Base-by-base conservation (phyloP, 371 early-diverging fungal species). In the Rhizopus stolonifer region DNA sequence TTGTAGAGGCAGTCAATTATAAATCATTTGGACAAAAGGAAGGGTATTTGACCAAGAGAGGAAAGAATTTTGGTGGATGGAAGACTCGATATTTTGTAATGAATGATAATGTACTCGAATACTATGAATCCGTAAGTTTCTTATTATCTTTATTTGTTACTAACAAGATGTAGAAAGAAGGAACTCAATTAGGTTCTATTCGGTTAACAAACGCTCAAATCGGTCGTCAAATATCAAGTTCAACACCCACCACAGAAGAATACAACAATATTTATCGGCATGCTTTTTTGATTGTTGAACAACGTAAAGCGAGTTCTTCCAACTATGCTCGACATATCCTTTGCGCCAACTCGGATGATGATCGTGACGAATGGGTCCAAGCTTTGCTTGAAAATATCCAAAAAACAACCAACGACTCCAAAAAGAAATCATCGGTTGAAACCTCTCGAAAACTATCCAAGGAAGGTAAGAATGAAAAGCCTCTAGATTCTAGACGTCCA, bases 41-140 rank as follows among this genome's bases (percentile, higher is more conserved):
- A 69, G 94, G 94, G 0, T 89, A 85, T 54, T 69, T 93, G 43
- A 83, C 85, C 36, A 93, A 93, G 63, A 81, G 86, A 66, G 93
- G 92, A 29, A 91, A 90, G 64, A 89, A 85, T 69, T 91, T 91
- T 84, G 92, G 92, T 40, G 88, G 89, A 8, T 92, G 93, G 91
- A 93, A 94, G 63, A 77, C 86, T 31, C 78, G 93, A 40, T 93
- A 85, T 69, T 94, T 90, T 70, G 79, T 83, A 18, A 70, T 87
- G 38, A 76, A 79, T 44, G 74, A 72, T 22, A 74, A 76, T 1
- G 58, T 82, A 7, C 66, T 93, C 31, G 87, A 91, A 52, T 93
- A 90, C 61, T 88, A 80, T 61, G 91, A 91, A 67, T 72, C 76
- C 18, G 82, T 81, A 73, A 70, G 72, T 59, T 18, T 6, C 14